Conservation (phyloP, 345 rosid genomes). For the Eucalyptus sp. region DNA sequence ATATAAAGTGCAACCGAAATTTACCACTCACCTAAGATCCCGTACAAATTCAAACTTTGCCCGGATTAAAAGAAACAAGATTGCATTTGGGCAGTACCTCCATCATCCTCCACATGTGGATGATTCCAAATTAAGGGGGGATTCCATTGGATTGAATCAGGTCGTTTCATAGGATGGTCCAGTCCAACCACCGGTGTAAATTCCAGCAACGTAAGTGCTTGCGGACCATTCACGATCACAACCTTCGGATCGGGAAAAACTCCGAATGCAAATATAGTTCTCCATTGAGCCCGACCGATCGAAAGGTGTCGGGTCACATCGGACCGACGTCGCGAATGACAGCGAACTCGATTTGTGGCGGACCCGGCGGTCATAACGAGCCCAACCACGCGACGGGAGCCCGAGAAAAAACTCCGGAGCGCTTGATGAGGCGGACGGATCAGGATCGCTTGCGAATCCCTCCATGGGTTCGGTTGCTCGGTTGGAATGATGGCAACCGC, state of each 20-base stretch:
- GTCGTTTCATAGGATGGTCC: background rate
- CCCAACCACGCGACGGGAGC: accelerated
- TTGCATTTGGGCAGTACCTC: background rate
- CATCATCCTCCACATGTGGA: background rate
- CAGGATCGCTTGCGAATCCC: background rate
- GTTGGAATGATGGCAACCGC: background rate
- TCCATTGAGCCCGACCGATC: background rate
- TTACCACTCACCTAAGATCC: background rate
- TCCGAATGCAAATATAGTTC: accelerated
- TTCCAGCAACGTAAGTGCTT: accelerated
- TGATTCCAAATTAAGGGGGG: background rate
- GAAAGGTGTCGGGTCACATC: background rate
- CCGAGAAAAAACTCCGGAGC: too few relatives aligned
- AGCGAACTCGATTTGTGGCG: background rate
- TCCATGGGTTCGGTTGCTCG: background rate
- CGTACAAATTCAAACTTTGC: background rate
- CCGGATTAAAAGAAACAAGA: background rate
- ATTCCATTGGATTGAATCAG: background rate
- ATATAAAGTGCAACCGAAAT: background rate
- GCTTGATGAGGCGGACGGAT: background rate
- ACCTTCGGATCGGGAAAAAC: background rate
- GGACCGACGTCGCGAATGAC: background rate
- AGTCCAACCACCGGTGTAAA: background rate
- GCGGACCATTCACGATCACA: background rate
- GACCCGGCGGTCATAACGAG: background rate